Percentiles rank a stretch among this genome's conserved stretches.
Evolutionary conservation across 306 rosid genomes (phyloP).

Genomic region (Trifolium fragiferum): DNA sequence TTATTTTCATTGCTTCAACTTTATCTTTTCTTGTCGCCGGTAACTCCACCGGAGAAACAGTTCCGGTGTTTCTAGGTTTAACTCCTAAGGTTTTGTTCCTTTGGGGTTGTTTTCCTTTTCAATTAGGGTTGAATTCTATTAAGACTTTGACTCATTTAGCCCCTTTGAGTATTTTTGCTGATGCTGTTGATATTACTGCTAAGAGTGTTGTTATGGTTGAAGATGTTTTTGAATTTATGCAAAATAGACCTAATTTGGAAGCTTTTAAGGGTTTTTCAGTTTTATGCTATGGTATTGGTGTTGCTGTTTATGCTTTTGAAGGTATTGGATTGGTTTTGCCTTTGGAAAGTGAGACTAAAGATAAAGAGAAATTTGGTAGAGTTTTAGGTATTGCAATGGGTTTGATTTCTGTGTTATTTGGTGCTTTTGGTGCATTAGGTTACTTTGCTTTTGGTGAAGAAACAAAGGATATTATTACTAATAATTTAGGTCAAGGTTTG

Average conservation of each 20-base stretch:
- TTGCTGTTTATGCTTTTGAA: constrained; percentile 77
- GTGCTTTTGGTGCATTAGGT: constrained; percentile 68
- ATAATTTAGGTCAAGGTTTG: constrained; percentile 65
- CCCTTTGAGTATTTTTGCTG: constrained; percentile 76
- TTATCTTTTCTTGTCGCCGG: constrained; percentile 44
- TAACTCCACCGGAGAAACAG: neutral
- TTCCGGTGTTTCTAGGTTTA: constrained; percentile 47
- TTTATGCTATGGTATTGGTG: constrained; percentile 72
- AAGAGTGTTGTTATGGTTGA: constrained; percentile 71
- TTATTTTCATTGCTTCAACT: constrained; percentile 67
- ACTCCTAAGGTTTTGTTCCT: constrained; percentile 55
- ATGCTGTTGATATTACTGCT: constrained; percentile 62
- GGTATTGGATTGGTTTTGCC: constrained; percentile 79
- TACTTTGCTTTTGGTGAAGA: constrained; percentile 80
- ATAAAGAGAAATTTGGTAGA: constrained; percentile 65
- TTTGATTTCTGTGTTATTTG: constrained; percentile 61
- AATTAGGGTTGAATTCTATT: constrained; percentile 69
- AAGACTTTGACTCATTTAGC: constrained; percentile 71
- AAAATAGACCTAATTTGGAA: constrained; percentile 53
- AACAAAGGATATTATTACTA: constrained; percentile 73
- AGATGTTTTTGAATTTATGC: constrained; percentile 51
- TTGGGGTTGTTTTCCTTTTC: constrained; percentile 77
- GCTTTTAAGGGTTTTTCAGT: constrained; percentile 66
- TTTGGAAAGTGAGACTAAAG: constrained; percentile 62
- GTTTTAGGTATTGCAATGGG: constrained; percentile 62